These are phyloP conservation scores for Dunaliella sp. DNA, from an alignment of 139 green algal species.

Conservation along the genomic window DNA sequence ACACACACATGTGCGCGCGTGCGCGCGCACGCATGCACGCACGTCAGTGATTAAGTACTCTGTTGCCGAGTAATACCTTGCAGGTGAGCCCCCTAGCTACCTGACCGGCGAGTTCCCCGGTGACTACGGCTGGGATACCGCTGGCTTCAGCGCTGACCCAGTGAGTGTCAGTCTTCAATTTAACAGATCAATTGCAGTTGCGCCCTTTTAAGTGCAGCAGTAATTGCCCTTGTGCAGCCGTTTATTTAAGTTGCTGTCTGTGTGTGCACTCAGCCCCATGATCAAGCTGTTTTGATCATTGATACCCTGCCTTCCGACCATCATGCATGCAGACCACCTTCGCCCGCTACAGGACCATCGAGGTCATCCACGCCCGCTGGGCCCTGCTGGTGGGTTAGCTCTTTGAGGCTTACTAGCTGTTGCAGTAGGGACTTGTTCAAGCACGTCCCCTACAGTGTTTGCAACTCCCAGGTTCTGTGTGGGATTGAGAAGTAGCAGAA, in stretches of 20 bases:
- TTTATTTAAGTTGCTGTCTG: background rate
- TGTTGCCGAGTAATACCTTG: background rate
- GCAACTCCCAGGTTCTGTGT: background rate
- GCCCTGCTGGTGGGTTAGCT: constrained; percentile 92
- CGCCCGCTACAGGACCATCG: constrained; percentile 84
- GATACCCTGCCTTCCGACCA: background rate
- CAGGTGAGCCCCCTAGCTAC: constrained; percentile 47
- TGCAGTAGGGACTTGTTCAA: too few relatives aligned
- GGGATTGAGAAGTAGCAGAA: too few relatives aligned
- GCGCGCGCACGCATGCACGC: background rate
- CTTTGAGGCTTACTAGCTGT: constrained; percentile 63
- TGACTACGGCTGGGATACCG: constrained; percentile 95
- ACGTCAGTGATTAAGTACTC: too few relatives aligned
- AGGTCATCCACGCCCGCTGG: constrained; percentile 98
- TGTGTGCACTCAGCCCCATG: background rate
- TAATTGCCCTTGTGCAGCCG: background rate
- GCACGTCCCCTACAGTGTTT: constrained; percentile 52
- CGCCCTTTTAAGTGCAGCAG: background rate
- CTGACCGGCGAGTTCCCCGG: constrained; percentile 87
- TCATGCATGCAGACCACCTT: constrained; percentile 34
- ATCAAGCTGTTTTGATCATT: background rate
- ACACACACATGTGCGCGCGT: background rate
- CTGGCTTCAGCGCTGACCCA: constrained; percentile 90
- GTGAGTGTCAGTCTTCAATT: too few relatives aligned
- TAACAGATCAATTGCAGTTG: background rate